Evolutionary conservation across 306 rosid genomes (phyloP), one percentile per base, ranked within the genome.

Genomic region (Cucurbita argyrosperma): DNA sequence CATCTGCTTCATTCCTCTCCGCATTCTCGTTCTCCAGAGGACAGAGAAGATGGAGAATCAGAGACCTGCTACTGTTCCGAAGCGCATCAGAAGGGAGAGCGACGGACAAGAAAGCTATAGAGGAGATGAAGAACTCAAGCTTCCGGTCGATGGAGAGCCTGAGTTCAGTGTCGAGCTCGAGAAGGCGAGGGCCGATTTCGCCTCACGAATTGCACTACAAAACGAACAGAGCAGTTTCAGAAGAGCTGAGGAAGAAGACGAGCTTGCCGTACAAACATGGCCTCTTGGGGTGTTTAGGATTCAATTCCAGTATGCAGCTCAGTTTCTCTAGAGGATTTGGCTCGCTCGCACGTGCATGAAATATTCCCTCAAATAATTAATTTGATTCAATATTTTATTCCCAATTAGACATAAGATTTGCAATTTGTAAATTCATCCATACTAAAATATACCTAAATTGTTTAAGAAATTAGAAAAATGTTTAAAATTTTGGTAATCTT

Each of bases 21-120:
- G 79, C 96, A 8, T 76, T 92, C 54, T 86, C 96, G 3, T 83
- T 90, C 65, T 65, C 91, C 0, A 88, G 79, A 83, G 90, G 87
- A 5, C 84, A 82, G 64, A 57, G 85, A 71, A 90, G 88, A 54
- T 93, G 97, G 98, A 87, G 85, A 61, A 40, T 93, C 14, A 90
- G 78, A 66, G 97, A 93, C 62, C 74, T 93, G 15, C 78, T 88
- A 30, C 57, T 93, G 61, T 93, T 93, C 54, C 90, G 98, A 21
- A 90, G 97, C 69, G 96, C 96, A 0, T 93, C 98, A 5, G 97
- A 93, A 69, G 98, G 98, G 10, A 61, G 98, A 9, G 90, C 85
- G 3, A 70, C 90, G 4, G 85, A 85, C 3, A 89, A 85, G 80
- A 87, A 81, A 80, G 67, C 69, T 37, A 61, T 51, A 30, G 94